phyloP scores from a whole-genome alignment of 2,329 filamentous ascomycete species.

The Shiraia bambusicola region DNA sequence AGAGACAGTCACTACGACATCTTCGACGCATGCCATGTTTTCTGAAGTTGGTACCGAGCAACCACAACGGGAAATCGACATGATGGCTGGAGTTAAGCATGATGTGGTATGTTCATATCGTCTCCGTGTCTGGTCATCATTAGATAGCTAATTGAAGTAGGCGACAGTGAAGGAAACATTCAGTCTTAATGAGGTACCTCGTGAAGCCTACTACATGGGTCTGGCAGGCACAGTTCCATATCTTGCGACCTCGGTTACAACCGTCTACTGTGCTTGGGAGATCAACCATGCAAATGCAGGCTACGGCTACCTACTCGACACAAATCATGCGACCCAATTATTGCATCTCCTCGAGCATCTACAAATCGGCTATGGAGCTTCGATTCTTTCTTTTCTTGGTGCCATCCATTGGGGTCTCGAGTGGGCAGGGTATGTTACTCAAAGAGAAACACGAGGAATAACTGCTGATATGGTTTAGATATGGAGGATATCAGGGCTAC shows the following conservation, averaged over 20 bases:
- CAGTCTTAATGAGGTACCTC: slow-evolving; percentile 48
- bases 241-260: slow-evolving; percentile 78
- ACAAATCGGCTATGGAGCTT: slow-evolving; percentile 87
- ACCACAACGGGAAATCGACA: slow-evolving; percentile 45
- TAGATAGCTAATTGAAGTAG: slow-evolving; percentile 29
- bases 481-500: slow-evolving; percentile 67
- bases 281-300: slow-evolving; percentile 70
- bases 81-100: slow-evolving; percentile 49
- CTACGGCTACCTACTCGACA: slow-evolving; percentile 64
- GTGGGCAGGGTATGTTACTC: slow-evolving; percentile 59
- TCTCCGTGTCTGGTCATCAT: not conserved
- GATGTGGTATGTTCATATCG: slow-evolving; percentile 32
- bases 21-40: slow-evolving; percentile 48
- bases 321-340: slow-evolving; percentile 69
- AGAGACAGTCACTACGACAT: slow-evolving; percentile 61
- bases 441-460: not conserved
- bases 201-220: slow-evolving; percentile 52
- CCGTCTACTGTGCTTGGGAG: slow-evolving; percentile 79
- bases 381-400: slow-evolving; percentile 91
- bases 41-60: slow-evolving; percentile 41
- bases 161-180: slow-evolving; percentile 53
- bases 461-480: slow-evolving; percentile 26
- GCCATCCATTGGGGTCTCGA: slow-evolving; percentile 94
- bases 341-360: slow-evolving; percentile 79
- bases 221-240: slow-evolving; percentile 62